Conservation (phyloP, 2,329 filamentous ascomycete species). For the Massarina eburnea region DNA sequence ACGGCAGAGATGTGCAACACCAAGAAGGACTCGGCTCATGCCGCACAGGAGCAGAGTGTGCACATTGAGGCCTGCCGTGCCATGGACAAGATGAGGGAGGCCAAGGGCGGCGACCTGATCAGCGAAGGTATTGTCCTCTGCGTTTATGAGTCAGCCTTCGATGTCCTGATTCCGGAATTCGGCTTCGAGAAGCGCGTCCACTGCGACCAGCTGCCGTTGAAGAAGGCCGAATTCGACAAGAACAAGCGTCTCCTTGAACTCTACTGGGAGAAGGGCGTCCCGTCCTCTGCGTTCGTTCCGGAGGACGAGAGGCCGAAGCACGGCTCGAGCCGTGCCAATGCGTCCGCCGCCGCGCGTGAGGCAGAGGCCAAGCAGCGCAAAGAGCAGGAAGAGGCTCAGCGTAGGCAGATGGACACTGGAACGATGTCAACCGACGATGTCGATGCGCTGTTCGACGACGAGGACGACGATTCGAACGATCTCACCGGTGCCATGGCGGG, state of each 20-base stretch:
- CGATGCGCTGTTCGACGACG: slow-evolving; percentile 93
- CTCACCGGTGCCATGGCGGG: slow-evolving; percentile 89
- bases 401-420: slow-evolving; percentile 91
- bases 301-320: slow-evolving; percentile 95
- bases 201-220: slow-evolving; percentile 93
- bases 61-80: slow-evolving; percentile 96
- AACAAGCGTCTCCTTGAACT: slow-evolving; percentile 91
- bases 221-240: slow-evolving; percentile 99
- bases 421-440: slow-evolving; percentile 92
- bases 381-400: slow-evolving; percentile 86
- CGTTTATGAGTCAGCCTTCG: slow-evolving; percentile 98
- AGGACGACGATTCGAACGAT: slow-evolving; percentile 80
- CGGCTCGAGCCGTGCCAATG: slow-evolving; percentile 70
- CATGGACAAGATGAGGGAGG: slow-evolving; percentile 89
- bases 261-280: slow-evolving; percentile 99
- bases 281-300: slow-evolving; percentile 91
- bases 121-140: slow-evolving; percentile 94
- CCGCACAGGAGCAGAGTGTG: slow-evolving; percentile 96
- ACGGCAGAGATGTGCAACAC: slow-evolving; percentile 95
- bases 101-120: slow-evolving; percentile 86
- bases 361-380: slow-evolving; percentile 81
- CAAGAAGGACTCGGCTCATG: slow-evolving; percentile 98
- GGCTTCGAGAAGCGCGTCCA: slow-evolving; percentile 99
- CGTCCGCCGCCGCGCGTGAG: slow-evolving; percentile 74
- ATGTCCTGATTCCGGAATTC: slow-evolving; percentile 96